These are phyloP conservation scores for Thecaphora frezii DNA, from an alignment of 1,284 basidiomycete genomes.

Conservation along the genomic window DNA sequence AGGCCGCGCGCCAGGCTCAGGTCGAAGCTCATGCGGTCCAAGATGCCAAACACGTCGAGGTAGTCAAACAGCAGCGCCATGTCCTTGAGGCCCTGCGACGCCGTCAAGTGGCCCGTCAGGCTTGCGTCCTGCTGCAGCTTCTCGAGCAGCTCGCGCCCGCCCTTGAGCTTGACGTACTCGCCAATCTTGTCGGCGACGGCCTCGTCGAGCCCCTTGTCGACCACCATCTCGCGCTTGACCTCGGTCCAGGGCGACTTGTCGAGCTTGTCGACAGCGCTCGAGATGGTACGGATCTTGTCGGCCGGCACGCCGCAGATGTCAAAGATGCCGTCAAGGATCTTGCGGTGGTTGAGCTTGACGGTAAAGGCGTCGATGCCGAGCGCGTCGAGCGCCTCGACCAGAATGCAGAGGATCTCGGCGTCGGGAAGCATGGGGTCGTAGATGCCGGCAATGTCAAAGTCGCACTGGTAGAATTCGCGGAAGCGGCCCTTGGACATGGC, in stretches of 20 bases:
- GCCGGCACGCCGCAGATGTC: conserved; percentile 90
- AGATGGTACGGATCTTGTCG: conserved; percentile 91
- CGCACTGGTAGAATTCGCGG: conserved; percentile 98
- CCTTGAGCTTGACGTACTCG: conserved; percentile 86
- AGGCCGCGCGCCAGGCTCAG: conserved; percentile 92
- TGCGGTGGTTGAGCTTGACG: conserved; percentile 91
- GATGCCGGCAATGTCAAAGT: conserved; percentile 92
- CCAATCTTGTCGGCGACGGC: conserved; percentile 89
- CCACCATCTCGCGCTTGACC: conserved; percentile 93
- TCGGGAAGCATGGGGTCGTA: conserved; percentile 94
- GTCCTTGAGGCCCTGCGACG: conserved; percentile 80
- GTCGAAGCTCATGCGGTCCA: conserved; percentile 84
- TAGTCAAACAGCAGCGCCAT: conserved; percentile 85
- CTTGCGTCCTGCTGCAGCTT: conserved; percentile 71
- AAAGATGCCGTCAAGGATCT: conserved; percentile 96
- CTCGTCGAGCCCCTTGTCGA: conserved; percentile 87
- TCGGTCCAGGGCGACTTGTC: conserved; percentile 91
- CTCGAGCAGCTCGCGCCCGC: conserved; percentile 76
- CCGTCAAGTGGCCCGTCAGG: conserved; percentile 73
- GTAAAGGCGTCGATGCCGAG: conserved; percentile 85
- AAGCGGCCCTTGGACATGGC: conserved; percentile 97
- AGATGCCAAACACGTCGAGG: conserved; percentile 76
- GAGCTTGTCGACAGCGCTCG: conserved; percentile 95
- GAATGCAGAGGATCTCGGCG: conserved; percentile 81
- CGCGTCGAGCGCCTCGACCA: conserved; percentile 77